Evolutionary conservation across 306 rosid genomes (phyloP).

Genomic region (Quercus berberidifolia): DNA sequence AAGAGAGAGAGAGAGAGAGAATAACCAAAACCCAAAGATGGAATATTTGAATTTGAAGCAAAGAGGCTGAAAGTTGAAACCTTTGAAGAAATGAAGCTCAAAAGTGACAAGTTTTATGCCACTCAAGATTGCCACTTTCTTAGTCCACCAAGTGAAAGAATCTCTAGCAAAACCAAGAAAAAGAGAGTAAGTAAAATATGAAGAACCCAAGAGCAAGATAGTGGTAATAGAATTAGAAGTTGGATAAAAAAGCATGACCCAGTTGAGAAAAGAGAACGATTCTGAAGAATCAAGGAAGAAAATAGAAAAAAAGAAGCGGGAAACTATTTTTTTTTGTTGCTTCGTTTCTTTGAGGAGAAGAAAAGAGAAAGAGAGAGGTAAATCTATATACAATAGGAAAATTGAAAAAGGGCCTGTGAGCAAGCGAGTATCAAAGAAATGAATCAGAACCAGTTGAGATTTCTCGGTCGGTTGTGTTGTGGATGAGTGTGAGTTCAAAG

Average conservation of each 20-base stretch:
- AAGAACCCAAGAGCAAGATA: constrained; percentile 6
- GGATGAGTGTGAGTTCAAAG: background rate
- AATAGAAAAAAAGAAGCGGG: constrained; percentile 39
- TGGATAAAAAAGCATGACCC: constrained; percentile 33
- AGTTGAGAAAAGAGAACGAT: constrained; percentile 23
- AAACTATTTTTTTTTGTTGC: constrained; percentile 28
- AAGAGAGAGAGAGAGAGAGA: background rate
- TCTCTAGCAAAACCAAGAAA: constrained; percentile 2
- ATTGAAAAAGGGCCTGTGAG: constrained; percentile 14
- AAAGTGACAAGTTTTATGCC: background rate
- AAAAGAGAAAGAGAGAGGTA: constrained; percentile 37
- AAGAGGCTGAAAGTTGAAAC: background rate
- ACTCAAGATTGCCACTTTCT: background rate
- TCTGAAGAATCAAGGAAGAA: constrained; percentile 18
- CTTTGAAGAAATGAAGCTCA: background rate
- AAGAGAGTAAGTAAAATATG: constrained; percentile 18
- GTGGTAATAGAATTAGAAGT: constrained; percentile 15
- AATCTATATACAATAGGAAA: constrained; percentile 5
- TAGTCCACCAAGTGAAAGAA: background rate
- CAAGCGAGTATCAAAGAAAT: constrained; percentile 14
- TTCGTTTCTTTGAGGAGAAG: constrained; percentile 61
- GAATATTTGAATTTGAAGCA: background rate
- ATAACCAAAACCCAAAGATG: background rate
- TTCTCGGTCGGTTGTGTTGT: constrained; percentile 2
- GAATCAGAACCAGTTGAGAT: constrained; percentile 10